Percentiles rank a stretch among this genome's conserved stretches.
Evolutionary conservation across 2,329 filamentous ascomycete genomes (phyloP).

Genomic region (Fusarium chuoi): DNA sequence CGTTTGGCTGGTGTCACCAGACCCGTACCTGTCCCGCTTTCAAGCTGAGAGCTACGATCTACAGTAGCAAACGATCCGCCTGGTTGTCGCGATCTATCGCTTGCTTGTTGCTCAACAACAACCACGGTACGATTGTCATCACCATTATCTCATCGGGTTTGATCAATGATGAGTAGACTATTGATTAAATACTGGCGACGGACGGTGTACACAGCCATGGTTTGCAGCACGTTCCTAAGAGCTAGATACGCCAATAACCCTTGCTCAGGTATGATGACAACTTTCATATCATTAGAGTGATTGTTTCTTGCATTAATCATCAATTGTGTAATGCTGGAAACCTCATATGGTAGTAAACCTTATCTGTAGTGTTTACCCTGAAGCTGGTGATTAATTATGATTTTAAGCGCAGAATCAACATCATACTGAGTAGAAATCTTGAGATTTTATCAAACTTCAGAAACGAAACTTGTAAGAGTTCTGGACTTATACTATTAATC

Average conservation of each 20-base stretch:
- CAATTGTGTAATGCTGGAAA: background rate
- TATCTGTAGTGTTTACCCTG: background rate
- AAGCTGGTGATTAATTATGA: background rate
- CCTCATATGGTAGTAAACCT: background rate
- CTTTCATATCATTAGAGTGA: accelerated
- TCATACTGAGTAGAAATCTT: accelerated
- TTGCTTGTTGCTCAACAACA: background rate
- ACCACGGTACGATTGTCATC: accelerated
- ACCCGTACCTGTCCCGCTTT: background rate
- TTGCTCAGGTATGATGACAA: accelerated
- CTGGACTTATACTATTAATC: too few relatives aligned
- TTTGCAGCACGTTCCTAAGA: background rate
- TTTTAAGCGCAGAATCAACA: background rate
- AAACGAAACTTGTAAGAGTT: too few relatives aligned
- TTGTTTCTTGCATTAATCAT: background rate
- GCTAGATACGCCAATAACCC: background rate
- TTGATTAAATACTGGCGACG: background rate
- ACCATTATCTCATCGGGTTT: accelerated
- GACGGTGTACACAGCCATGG: accelerated
- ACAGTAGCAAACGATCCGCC: accelerated
- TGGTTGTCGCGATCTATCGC: too few relatives aligned
- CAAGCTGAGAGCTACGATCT: background rate
- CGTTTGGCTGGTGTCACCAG: background rate
- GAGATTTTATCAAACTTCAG: too few relatives aligned
- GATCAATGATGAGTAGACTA: background rate